Base-by-base conservation (phyloP, 192 early-diverging fungal species). In the Podila epigama region DNA sequence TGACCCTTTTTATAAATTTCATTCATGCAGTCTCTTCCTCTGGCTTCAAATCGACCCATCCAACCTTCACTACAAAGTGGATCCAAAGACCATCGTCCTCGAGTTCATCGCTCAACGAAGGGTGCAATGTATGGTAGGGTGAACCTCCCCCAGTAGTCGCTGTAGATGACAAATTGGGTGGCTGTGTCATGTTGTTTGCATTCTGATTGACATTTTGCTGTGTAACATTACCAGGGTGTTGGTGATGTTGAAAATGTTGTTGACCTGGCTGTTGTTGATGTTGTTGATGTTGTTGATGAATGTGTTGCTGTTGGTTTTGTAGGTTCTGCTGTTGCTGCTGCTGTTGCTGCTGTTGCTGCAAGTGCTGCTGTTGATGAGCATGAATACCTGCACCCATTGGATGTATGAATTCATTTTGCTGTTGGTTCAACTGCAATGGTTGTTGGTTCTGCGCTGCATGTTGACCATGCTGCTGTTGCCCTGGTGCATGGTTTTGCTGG, bases 31-130 rank as follows among this genome's bases (percentile, higher is more conserved):
- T 75, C 29, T 69, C 67, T 20, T 5, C 37, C 4, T 52, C 35
- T 9, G 27, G 37, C 37, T 68, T 59, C 10, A 55, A 35, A 53
- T 77, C 73, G 2, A 66, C 63, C 73, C 73, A 77, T 37, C 73
- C 73, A 12, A 77, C 66, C 51, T 77, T 77, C 35, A 77, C 73
- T 22, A 77, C 73, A 77, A 77, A 77, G 32, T 77, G 66, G 56
- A 77, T 64, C 73, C 73, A 77, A 1, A 77, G 66, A 2, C 73
- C 73, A 32, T 77, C 73, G 54, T 77, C 73, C 48, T 77, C 66
- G 2, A 32, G 25, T 7, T 77, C 73, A 9, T 64, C 72, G 22
- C 36, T 37, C n/a, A 32, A 31, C 2, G 63, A 4, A 15, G 22
- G 22, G 52, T 54, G 27, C 8, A 12, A 4, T 28, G 25, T 16